Percentiles rank a stretch among this genome's conserved stretches.
These are phyloP conservation scores for Chlamydomonas sphaeroides DNA, from an alignment of 139 green algal species.

Conservation along the genomic window DNA sequence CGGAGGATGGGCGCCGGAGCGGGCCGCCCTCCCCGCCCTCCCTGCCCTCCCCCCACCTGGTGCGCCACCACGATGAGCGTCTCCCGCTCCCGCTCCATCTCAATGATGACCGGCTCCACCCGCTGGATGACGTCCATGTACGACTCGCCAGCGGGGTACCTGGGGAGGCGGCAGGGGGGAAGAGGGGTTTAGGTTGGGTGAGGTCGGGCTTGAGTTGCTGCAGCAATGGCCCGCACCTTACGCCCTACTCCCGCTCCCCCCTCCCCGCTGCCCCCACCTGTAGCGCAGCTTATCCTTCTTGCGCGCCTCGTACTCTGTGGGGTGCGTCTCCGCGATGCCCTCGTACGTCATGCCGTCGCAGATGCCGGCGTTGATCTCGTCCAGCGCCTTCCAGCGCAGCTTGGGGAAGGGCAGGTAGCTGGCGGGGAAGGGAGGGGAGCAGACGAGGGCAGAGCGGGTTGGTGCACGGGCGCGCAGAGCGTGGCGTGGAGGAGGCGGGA, in stretches of 20 bases:
- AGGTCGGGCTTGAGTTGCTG: neutral
- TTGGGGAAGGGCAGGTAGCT: constrained; percentile 87
- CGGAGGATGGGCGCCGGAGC: too few species aligned
- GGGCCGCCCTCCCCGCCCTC: neutral
- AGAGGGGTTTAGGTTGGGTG: too few species aligned
- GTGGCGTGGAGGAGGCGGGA: too few species aligned
- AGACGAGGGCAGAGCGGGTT: too few species aligned
- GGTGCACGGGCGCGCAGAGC: too few species aligned
- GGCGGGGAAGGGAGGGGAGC: too few species aligned
- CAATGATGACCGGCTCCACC: constrained; percentile 92
- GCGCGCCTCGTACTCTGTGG: constrained; percentile 79
- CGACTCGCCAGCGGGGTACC: constrained; percentile 89
- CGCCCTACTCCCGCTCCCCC: neutral
- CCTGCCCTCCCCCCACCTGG: constrained; percentile 56
- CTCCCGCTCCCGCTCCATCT: constrained; percentile 91
- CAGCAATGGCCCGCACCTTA: neutral
- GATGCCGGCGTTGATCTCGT: constrained; percentile 88
- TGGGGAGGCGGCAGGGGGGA: constrained; percentile 25
- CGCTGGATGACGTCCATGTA: constrained; percentile 94
- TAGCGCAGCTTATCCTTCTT: constrained; percentile 93
- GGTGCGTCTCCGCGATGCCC: constrained; percentile 78
- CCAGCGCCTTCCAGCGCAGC: constrained; percentile 89
- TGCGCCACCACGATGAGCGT: constrained; percentile 86
- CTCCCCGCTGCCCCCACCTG: constrained; percentile 55
- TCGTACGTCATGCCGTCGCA: constrained; percentile 92